Evolutionary conservation across 768 basidiomycete species (phyloP), one percentile per base, ranked within the genome.

Genomic region (Lyophyllum atratum): DNA sequence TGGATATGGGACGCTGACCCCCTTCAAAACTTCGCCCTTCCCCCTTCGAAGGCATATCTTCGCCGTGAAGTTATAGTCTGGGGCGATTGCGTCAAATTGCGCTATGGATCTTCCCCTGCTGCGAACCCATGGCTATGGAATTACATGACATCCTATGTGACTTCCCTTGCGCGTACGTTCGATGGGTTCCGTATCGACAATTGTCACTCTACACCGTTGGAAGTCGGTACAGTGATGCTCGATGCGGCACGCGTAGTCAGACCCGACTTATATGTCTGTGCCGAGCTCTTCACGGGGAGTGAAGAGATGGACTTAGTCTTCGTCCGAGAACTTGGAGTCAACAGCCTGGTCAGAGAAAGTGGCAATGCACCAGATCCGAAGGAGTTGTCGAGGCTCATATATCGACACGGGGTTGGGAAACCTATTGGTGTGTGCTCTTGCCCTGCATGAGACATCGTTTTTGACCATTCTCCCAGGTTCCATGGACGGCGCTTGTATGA

Each of bases 1-100:
- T 99, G 97, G 97, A 94, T 99, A 62, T 99, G 97, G 96, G 76
- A 89, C 61, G 95, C 96, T 2, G 88, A 99, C 67, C 96, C 97
- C 0, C 81, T 98, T 15, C 81, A 87, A 61, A 98, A 98, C 74
- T 99, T 99, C 74, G 97, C 96, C 8, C 82, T 92, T 14, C 83
- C 85, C 25, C 90, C 90, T 0, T 98, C 96, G 22, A 97, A 95
- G 70, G 91, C 94, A 0, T 99, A 98, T 73, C 80, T 98, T 44
- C 89, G 94, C 22, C 90, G 97, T 48, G 93, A 98, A 71, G 94
- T 99, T 53, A 98, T 98, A 64, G 93, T 88, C 24, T 99, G 97
- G 97, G 87, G 88, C 43, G 97, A 99, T 72, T 98, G 97, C 68
- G 97, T 99, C 68, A 99, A 99, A 69, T 82, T 98, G 43, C 93